Percentiles rank a stretch among this genome's conserved stretches.
These are phyloP conservation scores for Pistacia integerrima DNA, from an alignment of 345 rosid genomes.

Conservation along the genomic window DNA sequence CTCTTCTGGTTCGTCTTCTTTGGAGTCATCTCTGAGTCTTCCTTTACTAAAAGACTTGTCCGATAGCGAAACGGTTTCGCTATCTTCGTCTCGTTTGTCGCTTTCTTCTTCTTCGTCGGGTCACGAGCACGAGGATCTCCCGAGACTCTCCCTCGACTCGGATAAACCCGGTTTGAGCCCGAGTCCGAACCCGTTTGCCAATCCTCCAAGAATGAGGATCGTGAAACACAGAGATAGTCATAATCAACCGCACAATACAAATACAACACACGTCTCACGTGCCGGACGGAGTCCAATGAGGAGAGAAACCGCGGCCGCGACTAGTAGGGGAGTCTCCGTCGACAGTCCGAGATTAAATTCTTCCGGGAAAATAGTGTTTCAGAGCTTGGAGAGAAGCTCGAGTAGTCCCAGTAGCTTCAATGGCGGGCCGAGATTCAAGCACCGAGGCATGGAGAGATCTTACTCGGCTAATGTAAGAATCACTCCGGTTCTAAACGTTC, in stretches of 20 bases:
- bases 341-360: conserved; percentile 95
- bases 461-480: conserved; percentile 79
- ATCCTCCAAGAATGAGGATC: conserved; percentile 65
- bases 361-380: conserved; percentile 90
- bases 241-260: conserved; percentile 17
- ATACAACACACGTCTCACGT: conserved; percentile 24
- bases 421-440: conserved; percentile 78
- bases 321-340: conserved; percentile 67
- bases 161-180: conserved; percentile 55
- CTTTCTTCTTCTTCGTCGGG: conserved; percentile 90
- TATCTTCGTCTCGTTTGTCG: conserved; percentile 79
- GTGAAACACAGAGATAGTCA: conserved; percentile 53
- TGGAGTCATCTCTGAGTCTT: conserved; percentile 49
- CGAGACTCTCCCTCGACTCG: conserved; percentile 77
- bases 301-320: conserved; percentile 36
- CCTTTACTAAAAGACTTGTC: conserved; percentile 68
- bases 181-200: conserved; percentile 63
- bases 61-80: conserved; percentile 63
- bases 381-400: conserved; percentile 89
- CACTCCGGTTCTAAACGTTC: conserved; percentile 73
- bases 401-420: conserved; percentile 97
- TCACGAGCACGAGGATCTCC: conserved; percentile 85
- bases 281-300: conserved; percentile 66
- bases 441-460: conserved; percentile 88
- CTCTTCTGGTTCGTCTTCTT: conserved; percentile 22